Evolutionary conservation across 225 moss, liverwort and hornwort species (phyloP).

Genomic region (Polytrichum commune): DNA sequence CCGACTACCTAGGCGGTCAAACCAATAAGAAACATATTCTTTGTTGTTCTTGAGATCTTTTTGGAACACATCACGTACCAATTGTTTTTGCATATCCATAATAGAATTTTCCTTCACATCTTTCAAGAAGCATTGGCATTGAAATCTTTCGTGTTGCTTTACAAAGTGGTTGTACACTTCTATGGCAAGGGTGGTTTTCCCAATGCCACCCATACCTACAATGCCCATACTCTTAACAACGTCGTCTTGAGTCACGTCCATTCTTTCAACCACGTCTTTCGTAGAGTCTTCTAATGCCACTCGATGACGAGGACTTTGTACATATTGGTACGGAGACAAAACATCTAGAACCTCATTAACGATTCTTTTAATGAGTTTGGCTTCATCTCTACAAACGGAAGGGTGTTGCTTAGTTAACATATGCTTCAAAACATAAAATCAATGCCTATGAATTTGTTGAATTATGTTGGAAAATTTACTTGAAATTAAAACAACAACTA

Average conservation of each 20-base stretch:
- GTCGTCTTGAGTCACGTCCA: not conserved
- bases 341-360: no score
- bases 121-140: not conserved
- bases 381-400: no score
- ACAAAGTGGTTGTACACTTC: slow-evolving; percentile 1
- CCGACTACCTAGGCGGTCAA: no score
- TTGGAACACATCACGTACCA: slow-evolving; percentile 1
- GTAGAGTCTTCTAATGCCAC: not conserved
- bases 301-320: not conserved
- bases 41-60: not conserved
- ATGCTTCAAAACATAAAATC: no score
- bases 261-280: not conserved
- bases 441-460: no score
- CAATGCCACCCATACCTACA: slow-evolving; percentile 15
- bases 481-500: no score
- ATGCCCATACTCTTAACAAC: not conserved
- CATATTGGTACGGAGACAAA: no score
- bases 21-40: no score
- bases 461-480: no score
- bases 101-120: not conserved
- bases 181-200: slow-evolving; percentile 8
- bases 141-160: not conserved
- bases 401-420: no score
- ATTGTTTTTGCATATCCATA: not conserved
- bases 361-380: no score